phyloP scores from a whole-genome alignment of 495 filamentous ascomycete species.

The Diplogelasinospora grovesii region DNA sequence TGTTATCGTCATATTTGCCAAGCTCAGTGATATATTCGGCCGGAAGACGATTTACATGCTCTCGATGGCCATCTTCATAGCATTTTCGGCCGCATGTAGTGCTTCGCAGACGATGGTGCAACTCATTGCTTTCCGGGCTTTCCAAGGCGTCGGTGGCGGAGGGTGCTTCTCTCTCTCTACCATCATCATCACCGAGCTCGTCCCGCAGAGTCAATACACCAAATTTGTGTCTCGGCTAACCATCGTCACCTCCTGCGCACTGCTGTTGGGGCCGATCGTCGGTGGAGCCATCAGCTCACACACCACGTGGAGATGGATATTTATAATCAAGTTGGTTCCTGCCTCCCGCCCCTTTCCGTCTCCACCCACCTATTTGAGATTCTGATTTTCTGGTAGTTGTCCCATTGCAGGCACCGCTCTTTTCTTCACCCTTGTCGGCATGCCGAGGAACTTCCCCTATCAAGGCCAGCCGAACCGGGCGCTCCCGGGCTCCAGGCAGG shows the following conservation, averaged over 20 bases:
- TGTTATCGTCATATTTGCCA: conserved; percentile 28
- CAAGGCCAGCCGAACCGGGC: conserved; percentile 3
- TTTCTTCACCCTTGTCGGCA: background rate
- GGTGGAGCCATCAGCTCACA: conserved; percentile 29
- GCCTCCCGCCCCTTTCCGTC: background rate
- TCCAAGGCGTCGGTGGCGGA: conserved; percentile 39
- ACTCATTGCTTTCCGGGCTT: conserved; percentile 33
- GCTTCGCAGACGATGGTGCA: conserved; percentile 29
- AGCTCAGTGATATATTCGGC: conserved; percentile 36
- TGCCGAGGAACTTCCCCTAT: conserved; percentile 14
- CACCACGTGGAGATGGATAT: conserved; percentile 39
- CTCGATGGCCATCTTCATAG: conserved; percentile 31
- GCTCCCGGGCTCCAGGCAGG: conserved; percentile 8
- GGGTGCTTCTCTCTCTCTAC: conserved; percentile 31
- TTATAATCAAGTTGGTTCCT: conserved; percentile 17
- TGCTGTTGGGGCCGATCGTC: conserved; percentile 36
- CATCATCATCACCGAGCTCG: conserved; percentile 30
- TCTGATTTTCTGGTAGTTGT: background rate
- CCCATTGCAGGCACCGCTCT: background rate
- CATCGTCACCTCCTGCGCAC: conserved; percentile 15
- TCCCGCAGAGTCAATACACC: conserved; percentile 18
- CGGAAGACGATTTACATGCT: conserved; percentile 27
- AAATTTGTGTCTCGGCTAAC: conserved; percentile 10
- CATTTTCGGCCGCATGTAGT: conserved; percentile 35
- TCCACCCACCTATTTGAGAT: background rate